A percentile compares a stretch with the other conserved stretches of the same genome.
Evolutionary conservation across 257 asterid species (phyloP).

Genomic region (Verbena officinalis): DNA sequence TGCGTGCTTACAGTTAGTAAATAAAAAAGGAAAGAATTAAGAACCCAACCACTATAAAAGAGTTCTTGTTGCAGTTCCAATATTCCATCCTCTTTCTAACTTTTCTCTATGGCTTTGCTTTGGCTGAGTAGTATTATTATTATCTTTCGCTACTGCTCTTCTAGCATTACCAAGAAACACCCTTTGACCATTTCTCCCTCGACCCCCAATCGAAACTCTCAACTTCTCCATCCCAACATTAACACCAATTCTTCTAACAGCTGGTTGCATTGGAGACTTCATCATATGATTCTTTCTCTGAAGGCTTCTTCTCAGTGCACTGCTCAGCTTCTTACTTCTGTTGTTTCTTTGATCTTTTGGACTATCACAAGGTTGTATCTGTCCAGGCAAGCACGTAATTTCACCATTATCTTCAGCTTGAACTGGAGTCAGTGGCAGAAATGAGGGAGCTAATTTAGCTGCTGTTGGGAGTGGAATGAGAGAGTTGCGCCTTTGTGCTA

Average conservation of each 20-base stretch:
- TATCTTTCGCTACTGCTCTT: constrained; percentile 58
- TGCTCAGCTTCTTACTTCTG: constrained; percentile 54
- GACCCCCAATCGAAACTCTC: constrained; percentile 83
- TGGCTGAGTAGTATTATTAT: constrained; percentile 37
- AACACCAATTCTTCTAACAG: constrained; percentile 62
- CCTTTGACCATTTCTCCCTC: constrained; percentile 72
- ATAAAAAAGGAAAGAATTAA: constrained; percentile 28
- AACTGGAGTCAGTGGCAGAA: constrained; percentile 55
- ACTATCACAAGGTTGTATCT: constrained; percentile 50
- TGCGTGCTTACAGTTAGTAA: constrained; percentile 24
- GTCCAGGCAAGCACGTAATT: constrained; percentile 47
- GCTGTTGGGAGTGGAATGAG: constrained; percentile 67
- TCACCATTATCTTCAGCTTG: constrained; percentile 45
- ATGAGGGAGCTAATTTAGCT: constrained; percentile 50
- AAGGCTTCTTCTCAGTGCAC: constrained; percentile 63
- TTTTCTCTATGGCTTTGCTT: constrained; percentile 70
- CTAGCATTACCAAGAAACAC: constrained; percentile 61
- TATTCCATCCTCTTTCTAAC: constrained; percentile 82
- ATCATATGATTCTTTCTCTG: constrained; percentile 65
- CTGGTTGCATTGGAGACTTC: constrained; percentile 73
- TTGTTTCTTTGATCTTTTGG: constrained; percentile 56
- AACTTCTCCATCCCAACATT: constrained; percentile 88
- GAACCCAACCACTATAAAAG: constrained; percentile 39
- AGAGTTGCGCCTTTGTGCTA: constrained; percentile 65
- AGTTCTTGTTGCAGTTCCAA: constrained; percentile 62